These are phyloP conservation scores for Pythium sp. DNA, from an alignment of 352 stramenopile genomes.

Conservation along the genomic window DNA sequence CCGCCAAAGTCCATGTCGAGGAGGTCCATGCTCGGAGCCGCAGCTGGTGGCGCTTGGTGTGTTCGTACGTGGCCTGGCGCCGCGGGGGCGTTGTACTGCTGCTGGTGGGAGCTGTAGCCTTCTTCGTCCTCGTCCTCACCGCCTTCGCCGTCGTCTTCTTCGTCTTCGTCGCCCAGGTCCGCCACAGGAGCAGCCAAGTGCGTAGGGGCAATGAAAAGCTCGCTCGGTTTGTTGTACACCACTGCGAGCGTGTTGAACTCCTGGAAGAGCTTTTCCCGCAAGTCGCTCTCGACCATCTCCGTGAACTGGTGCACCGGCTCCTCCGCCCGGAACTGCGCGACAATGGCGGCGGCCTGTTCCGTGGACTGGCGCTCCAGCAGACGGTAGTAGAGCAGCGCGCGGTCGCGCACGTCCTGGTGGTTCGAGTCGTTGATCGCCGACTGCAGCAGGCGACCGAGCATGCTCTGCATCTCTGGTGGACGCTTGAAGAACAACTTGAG, in stretches of 20 bases:
- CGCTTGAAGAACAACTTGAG: constrained; percentile 99
- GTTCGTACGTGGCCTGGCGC: neutral
- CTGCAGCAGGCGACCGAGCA: constrained; percentile 94
- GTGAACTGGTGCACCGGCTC: constrained; percentile 85
- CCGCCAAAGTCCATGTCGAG: constrained; percentile 78
- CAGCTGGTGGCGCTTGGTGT: constrained; percentile 16
- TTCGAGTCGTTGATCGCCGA: constrained; percentile 94
- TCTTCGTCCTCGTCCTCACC: constrained; percentile 37
- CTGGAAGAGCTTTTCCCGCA: constrained; percentile 88
- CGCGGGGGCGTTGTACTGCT: constrained; percentile 39
- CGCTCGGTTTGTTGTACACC: constrained; percentile 95
- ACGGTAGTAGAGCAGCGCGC: constrained; percentile 97
- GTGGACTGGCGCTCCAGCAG: constrained; percentile 91
- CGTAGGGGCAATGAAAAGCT: constrained; percentile 93
- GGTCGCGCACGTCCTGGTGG: constrained; percentile 96
- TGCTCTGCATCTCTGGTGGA: constrained; percentile 96
- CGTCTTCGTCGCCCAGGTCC: constrained; percentile 43
- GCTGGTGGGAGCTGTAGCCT: constrained; percentile 29
- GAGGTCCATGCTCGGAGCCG: constrained; percentile 53
- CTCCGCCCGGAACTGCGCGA: constrained; percentile 74
- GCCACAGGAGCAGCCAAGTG: constrained; percentile 37
- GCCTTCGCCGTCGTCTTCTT: constrained; percentile 46
- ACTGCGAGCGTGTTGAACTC: constrained; percentile 99
- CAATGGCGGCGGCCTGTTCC: constrained; percentile 87
- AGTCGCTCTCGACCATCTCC: constrained; percentile 80